phyloP scores from a whole-genome alignment of 148 eudicot species.

The Limonium bicolor region DNA sequence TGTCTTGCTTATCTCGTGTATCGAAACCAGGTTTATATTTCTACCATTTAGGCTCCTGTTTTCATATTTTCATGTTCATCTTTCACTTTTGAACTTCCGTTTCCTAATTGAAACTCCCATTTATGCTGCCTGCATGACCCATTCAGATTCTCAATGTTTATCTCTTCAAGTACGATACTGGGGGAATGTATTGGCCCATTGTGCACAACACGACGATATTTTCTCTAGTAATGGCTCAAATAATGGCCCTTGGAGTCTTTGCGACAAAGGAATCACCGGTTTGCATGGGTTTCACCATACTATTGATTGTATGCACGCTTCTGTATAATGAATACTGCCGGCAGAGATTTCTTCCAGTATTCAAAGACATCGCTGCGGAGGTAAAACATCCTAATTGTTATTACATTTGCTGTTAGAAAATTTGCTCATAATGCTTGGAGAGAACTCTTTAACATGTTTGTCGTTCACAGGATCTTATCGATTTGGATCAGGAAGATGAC shows the following conservation, averaged over 20 bases:
- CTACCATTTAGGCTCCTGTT: background rate
- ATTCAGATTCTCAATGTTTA: constrained; percentile 87
- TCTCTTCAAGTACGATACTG: constrained; percentile 54
- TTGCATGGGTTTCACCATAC: constrained; percentile 45
- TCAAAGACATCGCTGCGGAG: constrained; percentile 35
- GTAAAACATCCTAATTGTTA: constrained; percentile 13
- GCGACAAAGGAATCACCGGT: constrained; percentile 39
- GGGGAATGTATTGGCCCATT: constrained; percentile 85
- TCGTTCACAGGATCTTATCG: constrained; percentile 49
- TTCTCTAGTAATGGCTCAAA: constrained; percentile 61
- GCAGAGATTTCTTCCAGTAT: constrained; percentile 60
- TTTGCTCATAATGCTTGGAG: background rate
- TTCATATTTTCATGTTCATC: background rate
- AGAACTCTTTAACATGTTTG: background rate
- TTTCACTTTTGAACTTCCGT: background rate
- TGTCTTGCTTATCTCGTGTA: constrained; percentile 80
- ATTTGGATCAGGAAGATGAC: constrained; percentile 76
- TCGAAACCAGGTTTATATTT: constrained; percentile 59
- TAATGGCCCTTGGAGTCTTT: constrained; percentile 56
- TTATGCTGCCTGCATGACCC: background rate
- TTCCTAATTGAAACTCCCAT: background rate
- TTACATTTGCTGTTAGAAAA: background rate
- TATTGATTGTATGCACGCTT: constrained; percentile 44
- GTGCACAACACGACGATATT: constrained; percentile 63
- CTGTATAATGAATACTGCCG: constrained; percentile 69